Evolutionary conservation across 2,329 filamentous ascomycete genomes (phyloP).

Genomic region (Xylaria polymorpha): DNA sequence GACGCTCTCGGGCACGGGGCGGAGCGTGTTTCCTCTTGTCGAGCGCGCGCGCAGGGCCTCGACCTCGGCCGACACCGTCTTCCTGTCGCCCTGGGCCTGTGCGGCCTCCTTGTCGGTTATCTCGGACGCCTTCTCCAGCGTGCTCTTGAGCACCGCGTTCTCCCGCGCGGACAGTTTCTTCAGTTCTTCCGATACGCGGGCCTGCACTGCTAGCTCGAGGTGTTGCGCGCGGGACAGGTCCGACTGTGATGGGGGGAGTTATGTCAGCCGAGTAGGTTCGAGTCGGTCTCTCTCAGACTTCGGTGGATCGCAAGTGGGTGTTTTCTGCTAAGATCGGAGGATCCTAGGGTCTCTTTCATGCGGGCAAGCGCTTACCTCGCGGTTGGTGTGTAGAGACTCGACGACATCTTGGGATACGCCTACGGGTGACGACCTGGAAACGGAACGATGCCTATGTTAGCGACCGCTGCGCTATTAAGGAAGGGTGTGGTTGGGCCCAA

Average conservation of each 20-base stretch:
- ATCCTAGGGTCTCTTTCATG: background rate
- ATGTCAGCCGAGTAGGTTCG: constrained; percentile 8
- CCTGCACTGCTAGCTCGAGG: constrained; percentile 88
- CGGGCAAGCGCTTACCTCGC: constrained; percentile 73
- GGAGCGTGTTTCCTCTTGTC: constrained; percentile 72
- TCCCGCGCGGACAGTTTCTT: constrained; percentile 80
- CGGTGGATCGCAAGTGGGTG: background rate
- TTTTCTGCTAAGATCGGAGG: background rate
- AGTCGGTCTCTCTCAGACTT: background rate
- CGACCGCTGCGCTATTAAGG: constrained; percentile 7
- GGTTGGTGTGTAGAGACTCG: constrained; percentile 83
- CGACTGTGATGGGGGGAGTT: constrained; percentile 66
- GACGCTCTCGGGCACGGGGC: constrained; percentile 76
- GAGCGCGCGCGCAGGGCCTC: constrained; percentile 68
- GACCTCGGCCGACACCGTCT: constrained; percentile 69
- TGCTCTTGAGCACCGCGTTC: constrained; percentile 73
- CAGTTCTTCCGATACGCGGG: constrained; percentile 87
- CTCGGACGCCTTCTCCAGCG: constrained; percentile 67
- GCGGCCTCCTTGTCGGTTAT: constrained; percentile 45
- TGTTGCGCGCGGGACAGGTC: constrained; percentile 86
- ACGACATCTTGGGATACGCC: constrained; percentile 82
- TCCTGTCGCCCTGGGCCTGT: constrained; percentile 50
- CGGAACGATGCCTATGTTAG: constrained; percentile 11
- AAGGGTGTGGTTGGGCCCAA: background rate
- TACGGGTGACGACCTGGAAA: constrained; percentile 56